Base-by-base conservation (phyloP, 1,139 yeast genomes). In the Suhomyces chickasaworum region DNA sequence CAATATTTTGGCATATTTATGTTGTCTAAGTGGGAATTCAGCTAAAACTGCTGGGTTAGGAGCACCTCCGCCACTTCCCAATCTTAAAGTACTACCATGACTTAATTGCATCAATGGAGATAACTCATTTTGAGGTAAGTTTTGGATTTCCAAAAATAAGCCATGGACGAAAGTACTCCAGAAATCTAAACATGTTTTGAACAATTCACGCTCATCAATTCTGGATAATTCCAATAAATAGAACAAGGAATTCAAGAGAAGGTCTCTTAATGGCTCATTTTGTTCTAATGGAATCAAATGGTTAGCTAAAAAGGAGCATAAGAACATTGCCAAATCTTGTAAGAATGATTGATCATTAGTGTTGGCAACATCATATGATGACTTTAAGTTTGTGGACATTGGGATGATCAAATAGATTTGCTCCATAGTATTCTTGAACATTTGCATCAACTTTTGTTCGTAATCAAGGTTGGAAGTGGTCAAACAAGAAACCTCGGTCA, bases 141-240 rank as follows among this genome's bases (percentile, higher is more conserved):
- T 80, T 69, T 89, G 96, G 51, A 91, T 89, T 63, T 93, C 99
- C 50, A 82, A 82, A 64, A 85, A 91, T 52, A 93, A 77, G 37
- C 85, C 87, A 45, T 82, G 77, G 21, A 93, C 97, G 52, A 93
- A 80, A 51, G 82, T 81, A 41, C 86, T 77, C 99, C 99, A 93
- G 68, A 91, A 93, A 65, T 93, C 99, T 53, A 93, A 77, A 61
- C 96, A 89, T 38, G 95, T 93, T 66, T 93, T 93, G 73, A 93
- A 93, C 52, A 95, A 76, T 69, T 93, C 99, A 57, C 99, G 81
- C 70, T 93, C 99, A 55, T 93, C 97, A 57, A 93, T 89, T 62
- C 86, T 82, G 7, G 97, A 90, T 51, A 93, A 78, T 60, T 87
- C 89, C 57, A 93, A 81, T 57, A 93, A 75, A 65, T 91, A 91